These are phyloP conservation scores for Linnemannia elongata DNA, from an alignment of 192 early-diverging fungal genomes.

Conservation along the genomic window DNA sequence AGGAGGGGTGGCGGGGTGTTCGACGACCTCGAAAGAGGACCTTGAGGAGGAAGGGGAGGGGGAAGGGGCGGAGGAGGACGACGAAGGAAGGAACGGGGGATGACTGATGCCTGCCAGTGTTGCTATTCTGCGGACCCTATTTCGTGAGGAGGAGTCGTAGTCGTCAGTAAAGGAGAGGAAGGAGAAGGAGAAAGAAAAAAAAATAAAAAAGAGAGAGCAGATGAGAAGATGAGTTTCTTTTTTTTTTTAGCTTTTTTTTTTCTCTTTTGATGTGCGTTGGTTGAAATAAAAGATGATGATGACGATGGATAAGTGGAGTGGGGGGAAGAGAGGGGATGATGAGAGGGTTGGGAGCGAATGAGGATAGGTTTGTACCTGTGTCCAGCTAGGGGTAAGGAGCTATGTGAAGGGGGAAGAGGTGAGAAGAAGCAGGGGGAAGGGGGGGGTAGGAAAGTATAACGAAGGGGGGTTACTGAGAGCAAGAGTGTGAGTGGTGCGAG, in stretches of 20 bases:
- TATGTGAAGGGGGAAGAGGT: neutral
- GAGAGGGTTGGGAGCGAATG: too few species aligned
- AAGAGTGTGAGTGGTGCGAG: neutral
- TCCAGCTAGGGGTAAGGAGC: constrained; percentile 3
- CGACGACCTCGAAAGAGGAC: constrained; percentile 45
- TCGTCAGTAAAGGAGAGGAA: neutral
- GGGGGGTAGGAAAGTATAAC: neutral
- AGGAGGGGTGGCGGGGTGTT: constrained; percentile 20
- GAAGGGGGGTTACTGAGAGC: neutral
- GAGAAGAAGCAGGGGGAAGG: neutral
- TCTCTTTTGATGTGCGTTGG: neutral
- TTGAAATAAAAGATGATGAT: constrained; percentile 7
- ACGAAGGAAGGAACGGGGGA: constrained; percentile 12
- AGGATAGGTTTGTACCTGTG: neutral
- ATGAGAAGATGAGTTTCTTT: neutral
- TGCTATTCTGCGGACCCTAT: constrained; percentile 25
- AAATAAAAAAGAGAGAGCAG: neutral
- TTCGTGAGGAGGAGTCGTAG: neutral
- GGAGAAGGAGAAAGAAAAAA: neutral
- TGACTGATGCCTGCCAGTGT: constrained; percentile 43
- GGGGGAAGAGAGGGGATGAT: neutral
- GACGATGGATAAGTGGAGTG: neutral
- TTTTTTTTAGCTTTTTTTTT: constrained; percentile 8
- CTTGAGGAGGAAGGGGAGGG: constrained; percentile 21
- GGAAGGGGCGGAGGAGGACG: constrained; percentile 22